Evolutionary conservation across 805 yeast genomes (phyloP).

Genomic region (Saturnispora halmiae): DNA sequence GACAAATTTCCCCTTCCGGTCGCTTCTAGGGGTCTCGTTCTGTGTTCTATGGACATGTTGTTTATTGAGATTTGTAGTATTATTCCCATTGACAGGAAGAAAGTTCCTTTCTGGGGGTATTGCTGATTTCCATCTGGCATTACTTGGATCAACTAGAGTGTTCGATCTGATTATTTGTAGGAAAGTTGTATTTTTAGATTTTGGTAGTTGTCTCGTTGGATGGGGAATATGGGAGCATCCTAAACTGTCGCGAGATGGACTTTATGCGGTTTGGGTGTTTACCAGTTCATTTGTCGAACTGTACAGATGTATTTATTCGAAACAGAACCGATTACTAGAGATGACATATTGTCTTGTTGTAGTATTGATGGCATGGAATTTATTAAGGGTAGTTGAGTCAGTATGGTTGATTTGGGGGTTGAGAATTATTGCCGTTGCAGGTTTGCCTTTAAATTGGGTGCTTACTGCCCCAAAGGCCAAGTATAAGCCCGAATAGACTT

Average conservation of each 20-base stretch:
- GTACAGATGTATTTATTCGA: not conserved
- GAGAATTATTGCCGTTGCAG: not conserved
- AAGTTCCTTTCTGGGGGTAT: conserved; percentile 9
- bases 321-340: not conserved
- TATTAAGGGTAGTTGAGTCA: conserved; percentile 3
- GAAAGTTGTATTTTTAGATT: not conserved
- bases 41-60: conserved; percentile 7
- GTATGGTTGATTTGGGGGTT: conserved; percentile 1
- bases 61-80: conserved; percentile 2
- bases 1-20: not conserved
- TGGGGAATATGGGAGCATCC: conserved; percentile 6
- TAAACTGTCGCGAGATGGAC: not conserved
- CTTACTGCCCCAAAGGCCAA: conserved; percentile 1
- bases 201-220: not conserved
- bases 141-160: conserved; percentile 1
- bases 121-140: conserved; percentile 6
- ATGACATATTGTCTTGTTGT: not conserved
- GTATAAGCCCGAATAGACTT: not conserved
- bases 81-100: conserved; percentile 7
- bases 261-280: conserved; percentile 6
- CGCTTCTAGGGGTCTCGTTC: not conserved
- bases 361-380: conserved; percentile 8
- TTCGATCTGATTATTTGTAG: not conserved
- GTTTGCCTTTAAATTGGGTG: conserved; percentile 6
- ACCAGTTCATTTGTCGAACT: conserved; percentile 2